Conservation (phyloP, 352 stramenopile species). For the Globisporangium sylvaticum region DNA sequence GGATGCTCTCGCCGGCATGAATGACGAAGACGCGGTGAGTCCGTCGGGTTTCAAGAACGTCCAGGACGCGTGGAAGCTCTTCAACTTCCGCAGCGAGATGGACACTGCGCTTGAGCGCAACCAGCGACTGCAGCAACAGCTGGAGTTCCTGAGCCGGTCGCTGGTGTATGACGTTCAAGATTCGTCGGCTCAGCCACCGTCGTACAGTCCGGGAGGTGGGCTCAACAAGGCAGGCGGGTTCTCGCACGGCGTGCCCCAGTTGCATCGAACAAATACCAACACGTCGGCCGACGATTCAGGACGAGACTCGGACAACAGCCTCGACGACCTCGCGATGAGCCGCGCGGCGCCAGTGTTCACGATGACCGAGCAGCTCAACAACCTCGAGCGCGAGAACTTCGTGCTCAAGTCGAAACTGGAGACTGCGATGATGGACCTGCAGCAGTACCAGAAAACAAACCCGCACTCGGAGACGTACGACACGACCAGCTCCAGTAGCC, state of each 20-base stretch:
- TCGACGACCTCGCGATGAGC: constrained; percentile 18
- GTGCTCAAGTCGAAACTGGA: constrained; percentile 58
- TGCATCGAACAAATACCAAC: constrained; percentile 39
- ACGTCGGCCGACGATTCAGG: constrained; percentile 38
- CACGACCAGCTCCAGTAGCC: constrained; percentile 43
- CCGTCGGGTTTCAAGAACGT: background rate
- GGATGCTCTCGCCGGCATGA: constrained; percentile 26
- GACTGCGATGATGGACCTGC: constrained; percentile 30
- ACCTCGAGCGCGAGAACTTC: constrained; percentile 72
- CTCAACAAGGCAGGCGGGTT: constrained; percentile 3
- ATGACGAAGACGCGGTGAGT: constrained; percentile 4
- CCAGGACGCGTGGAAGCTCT: constrained; percentile 26
- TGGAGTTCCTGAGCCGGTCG: constrained; percentile 55
- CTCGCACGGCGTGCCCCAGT: constrained; percentile 9
- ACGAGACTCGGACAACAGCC: constrained; percentile 17
- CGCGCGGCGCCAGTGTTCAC: constrained; percentile 42
- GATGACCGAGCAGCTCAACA: constrained; percentile 73
- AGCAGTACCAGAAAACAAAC: constrained; percentile 30
- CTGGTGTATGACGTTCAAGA: constrained; percentile 36
- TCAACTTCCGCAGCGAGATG: constrained; percentile 56
- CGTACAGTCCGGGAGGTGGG: background rate
- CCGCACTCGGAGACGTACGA: constrained; percentile 35
- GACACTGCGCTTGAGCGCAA: constrained; percentile 58
- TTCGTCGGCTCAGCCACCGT: background rate
- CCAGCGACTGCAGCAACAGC: constrained; percentile 52